phyloP scores from a whole-genome alignment of 768 basidiomycete species.

The Harrya chromipes region DNA sequence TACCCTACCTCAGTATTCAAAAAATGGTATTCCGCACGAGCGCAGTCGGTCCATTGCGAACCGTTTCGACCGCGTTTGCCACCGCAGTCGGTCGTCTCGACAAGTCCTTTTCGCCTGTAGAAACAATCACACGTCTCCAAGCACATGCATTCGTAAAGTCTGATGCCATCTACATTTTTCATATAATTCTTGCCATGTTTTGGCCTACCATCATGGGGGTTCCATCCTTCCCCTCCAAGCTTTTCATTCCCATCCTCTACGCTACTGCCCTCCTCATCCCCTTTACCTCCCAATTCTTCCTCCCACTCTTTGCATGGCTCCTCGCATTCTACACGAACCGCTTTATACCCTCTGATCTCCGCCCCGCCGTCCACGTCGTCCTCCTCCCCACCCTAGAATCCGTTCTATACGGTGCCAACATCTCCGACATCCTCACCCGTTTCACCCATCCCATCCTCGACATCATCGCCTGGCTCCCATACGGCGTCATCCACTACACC shows the following conservation, averaged over 20 bases:
- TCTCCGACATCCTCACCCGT: constrained; percentile 93
- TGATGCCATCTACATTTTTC: constrained; percentile 64
- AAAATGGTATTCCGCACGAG: constrained; percentile 7
- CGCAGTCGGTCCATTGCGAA: constrained; percentile 1
- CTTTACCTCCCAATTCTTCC: constrained; percentile 85
- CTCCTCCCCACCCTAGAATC: constrained; percentile 93
- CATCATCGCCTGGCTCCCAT: constrained; percentile 93
- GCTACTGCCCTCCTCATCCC: constrained; percentile 70
- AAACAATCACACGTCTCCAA: constrained; percentile 59
- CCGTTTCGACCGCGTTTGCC: constrained; percentile 44
- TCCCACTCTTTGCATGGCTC: constrained; percentile 88
- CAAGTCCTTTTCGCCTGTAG: constrained; percentile 68
- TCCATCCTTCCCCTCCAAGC: constrained; percentile 70
- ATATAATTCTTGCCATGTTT: constrained; percentile 58
- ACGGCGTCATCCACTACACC: constrained; percentile 90
- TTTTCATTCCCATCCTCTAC: constrained; percentile 75
- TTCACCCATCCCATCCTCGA: constrained; percentile 93
- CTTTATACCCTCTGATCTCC: constrained; percentile 72
- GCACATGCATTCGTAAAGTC: constrained; percentile 52
- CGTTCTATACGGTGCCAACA: constrained; percentile 95
- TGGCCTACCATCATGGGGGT: constrained; percentile 72
- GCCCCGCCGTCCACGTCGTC: constrained; percentile 87
- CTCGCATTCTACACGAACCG: constrained; percentile 83
- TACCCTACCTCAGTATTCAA: neutral
- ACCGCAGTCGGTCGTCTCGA: constrained; percentile 68